Conservation (phyloP, 75 land plant species). For the Selaginella tamariscina region DNA sequence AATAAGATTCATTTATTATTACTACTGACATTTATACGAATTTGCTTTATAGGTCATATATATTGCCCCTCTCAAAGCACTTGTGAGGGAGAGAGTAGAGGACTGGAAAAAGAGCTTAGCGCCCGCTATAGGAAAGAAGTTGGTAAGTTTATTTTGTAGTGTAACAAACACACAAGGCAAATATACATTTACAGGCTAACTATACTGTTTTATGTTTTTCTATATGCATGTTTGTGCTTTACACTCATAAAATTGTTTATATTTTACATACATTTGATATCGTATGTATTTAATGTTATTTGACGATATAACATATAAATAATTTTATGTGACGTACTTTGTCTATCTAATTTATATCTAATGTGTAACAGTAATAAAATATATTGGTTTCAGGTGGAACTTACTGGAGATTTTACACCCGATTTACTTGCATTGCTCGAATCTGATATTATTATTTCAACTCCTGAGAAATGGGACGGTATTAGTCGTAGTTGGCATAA, state of each 20-base stretch:
- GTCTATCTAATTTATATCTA: no score
- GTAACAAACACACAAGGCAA: neutral
- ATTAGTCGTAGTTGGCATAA: conserved; percentile 94
- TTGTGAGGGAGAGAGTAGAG: conserved; percentile 93
- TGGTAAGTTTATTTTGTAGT: conserved; percentile 39
- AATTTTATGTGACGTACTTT: no score
- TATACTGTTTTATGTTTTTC: neutral
- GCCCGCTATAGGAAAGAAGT: conserved; percentile 55
- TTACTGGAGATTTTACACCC: conserved; percentile 98
- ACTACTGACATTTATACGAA: neutral
- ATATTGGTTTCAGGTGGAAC: conserved; percentile 67
- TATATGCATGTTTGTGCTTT: no score
- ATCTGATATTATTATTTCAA: conserved; percentile 95
- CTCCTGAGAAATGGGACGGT: conserved; percentile 99
- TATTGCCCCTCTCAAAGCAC: conserved; percentile 93
- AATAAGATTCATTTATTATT: neutral
- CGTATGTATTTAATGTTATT: conserved; percentile 1
- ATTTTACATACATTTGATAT: neutral
- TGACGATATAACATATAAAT: neutral
- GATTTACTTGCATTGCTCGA: conserved; percentile 75
- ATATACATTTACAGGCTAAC: neutral
- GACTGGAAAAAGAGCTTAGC: conserved; percentile 80
- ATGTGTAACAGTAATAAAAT: no score
- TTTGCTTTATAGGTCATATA: conserved; percentile 63
- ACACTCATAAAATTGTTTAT: neutral